phyloP scores from a whole-genome alignment of 2,329 filamentous ascomycete genomes.

The Penicillium sp. region DNA sequence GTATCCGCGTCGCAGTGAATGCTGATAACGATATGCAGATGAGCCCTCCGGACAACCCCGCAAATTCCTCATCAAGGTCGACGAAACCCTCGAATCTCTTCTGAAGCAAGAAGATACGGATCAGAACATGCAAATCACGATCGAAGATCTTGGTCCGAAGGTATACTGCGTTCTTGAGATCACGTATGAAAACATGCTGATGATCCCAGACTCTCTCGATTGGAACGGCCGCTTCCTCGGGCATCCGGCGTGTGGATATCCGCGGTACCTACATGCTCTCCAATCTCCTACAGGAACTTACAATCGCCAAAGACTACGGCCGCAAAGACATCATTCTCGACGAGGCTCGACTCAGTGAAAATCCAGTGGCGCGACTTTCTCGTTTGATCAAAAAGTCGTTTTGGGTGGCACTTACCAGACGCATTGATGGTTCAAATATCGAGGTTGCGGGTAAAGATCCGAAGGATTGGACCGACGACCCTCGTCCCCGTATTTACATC shows the following conservation, averaged over 20 bases:
- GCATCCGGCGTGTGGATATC: constrained; percentile 83
- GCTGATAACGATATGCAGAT: constrained; percentile 54
- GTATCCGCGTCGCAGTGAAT: not conserved
- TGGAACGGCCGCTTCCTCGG: constrained; percentile 80
- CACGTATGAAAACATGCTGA: constrained; percentile 22
- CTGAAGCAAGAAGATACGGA: constrained; percentile 89
- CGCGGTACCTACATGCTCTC: constrained; percentile 97
- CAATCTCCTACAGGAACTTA: constrained; percentile 92
- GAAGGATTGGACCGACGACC: constrained; percentile 92
- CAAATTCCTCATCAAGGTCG: constrained; percentile 83
- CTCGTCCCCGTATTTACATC: constrained; percentile 86
- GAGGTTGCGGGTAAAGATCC: constrained; percentile 83
- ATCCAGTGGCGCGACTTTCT: constrained; percentile 83
- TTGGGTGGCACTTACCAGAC: constrained; percentile 85
- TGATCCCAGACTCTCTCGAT: constrained; percentile 69
- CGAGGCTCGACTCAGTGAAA: constrained; percentile 88
- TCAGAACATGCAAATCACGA: constrained; percentile 93
- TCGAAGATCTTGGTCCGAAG: constrained; percentile 93
- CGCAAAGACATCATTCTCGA: constrained; percentile 88
- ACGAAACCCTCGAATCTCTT: constrained; percentile 74
- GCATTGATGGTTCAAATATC: constrained; percentile 78
- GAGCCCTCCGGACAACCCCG: constrained; percentile 67
- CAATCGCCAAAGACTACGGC: constrained; percentile 84
- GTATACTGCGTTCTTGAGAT: constrained; percentile 41
- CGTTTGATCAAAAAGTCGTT: constrained; percentile 86